A percentile compares a stretch with the other conserved stretches of the same genome.
Evolutionary conservation across 345 rosid genomes (phyloP).

Genomic region (Noccaea caerulescens): DNA sequence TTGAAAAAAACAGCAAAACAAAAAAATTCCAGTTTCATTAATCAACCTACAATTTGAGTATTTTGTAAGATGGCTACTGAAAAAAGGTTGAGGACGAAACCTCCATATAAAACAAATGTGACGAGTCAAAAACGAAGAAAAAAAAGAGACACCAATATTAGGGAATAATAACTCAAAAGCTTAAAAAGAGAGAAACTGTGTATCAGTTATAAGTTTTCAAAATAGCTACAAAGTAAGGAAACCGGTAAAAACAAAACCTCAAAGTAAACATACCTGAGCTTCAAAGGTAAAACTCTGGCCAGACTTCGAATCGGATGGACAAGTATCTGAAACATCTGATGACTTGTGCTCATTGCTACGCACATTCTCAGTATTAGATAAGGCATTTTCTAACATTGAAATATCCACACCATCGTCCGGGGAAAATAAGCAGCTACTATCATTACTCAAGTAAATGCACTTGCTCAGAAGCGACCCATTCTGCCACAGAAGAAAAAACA

Average conservation of each 20-base stretch:
- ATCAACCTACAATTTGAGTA: conserved; percentile 9
- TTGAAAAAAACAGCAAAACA: conserved; percentile 15
- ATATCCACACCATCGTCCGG: conserved; percentile 87
- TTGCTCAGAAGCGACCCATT: conserved; percentile 85
- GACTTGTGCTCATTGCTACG: conserved; percentile 47
- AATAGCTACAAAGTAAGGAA: conserved; percentile 1
- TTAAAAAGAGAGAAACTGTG: conserved; percentile 23
- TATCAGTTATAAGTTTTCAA: background rate
- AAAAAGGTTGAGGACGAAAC: conserved; percentile 10
- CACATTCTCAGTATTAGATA: conserved; percentile 52
- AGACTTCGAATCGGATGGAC: conserved; percentile 52
- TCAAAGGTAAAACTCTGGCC: conserved; percentile 80
- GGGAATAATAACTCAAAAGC: background rate
- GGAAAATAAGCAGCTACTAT: conserved; percentile 86
- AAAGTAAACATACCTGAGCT: conserved; percentile 70
- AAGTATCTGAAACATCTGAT: conserved; percentile 47
- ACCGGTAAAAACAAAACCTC: background rate
- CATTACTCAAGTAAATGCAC: conserved; percentile 83
- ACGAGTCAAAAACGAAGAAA: conserved; percentile 3
- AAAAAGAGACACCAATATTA: conserved; percentile 9
- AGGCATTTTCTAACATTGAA: conserved; percentile 57
- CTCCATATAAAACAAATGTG: conserved; percentile 23
- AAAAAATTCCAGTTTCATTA: background rate
- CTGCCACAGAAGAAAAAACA: conserved; percentile 50
- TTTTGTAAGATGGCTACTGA: conserved; percentile 10